Evolutionary conservation across 2,329 filamentous ascomycete genomes (phyloP).

Genomic region (Falciphora oryzae): DNA sequence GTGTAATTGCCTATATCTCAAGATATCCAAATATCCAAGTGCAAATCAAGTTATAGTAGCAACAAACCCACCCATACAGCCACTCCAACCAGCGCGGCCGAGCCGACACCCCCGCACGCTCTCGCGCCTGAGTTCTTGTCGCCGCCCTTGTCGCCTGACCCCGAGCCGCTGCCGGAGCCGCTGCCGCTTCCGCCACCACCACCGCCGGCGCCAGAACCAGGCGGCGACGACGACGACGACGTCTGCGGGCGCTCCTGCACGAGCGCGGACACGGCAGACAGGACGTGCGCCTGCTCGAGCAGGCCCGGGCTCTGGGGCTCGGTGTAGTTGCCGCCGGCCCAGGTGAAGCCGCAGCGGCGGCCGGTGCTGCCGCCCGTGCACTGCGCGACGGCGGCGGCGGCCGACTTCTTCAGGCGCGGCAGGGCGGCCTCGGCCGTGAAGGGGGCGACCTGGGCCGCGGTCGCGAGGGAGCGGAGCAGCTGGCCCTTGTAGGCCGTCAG

Average conservation of each 20-base stretch:
- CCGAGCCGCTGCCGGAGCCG: no score
- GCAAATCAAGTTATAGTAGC: no score
- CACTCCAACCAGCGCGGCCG: no score
- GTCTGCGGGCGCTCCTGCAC: not conserved
- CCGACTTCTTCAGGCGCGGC: constrained; percentile 47
- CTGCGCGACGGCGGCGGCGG: constrained; percentile 49
- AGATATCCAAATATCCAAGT: no score
- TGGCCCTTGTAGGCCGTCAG: constrained; percentile 61
- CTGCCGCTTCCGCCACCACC: no score
- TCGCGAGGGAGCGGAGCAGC: constrained; percentile 54
- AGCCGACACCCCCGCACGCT: no score
- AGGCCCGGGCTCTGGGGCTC: constrained; percentile 2
- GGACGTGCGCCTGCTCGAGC: not conserved
- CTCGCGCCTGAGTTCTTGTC: not conserved
- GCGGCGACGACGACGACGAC: no score
- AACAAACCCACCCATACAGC: no score
- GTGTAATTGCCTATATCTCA: no score
- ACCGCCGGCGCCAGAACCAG: not conserved
- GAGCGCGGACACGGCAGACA: not conserved
- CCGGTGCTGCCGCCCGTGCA: constrained; percentile 50
- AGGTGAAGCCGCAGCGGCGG: constrained; percentile 54
- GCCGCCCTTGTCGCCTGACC: no score
- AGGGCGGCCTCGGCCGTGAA: constrained; percentile 50
- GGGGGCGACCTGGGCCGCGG: constrained; percentile 57
- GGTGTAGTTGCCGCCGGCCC: constrained; percentile 33